Evolutionary conservation across 1,284 basidiomycete species (phyloP).

Genomic region (Testicularia cyperi): DNA sequence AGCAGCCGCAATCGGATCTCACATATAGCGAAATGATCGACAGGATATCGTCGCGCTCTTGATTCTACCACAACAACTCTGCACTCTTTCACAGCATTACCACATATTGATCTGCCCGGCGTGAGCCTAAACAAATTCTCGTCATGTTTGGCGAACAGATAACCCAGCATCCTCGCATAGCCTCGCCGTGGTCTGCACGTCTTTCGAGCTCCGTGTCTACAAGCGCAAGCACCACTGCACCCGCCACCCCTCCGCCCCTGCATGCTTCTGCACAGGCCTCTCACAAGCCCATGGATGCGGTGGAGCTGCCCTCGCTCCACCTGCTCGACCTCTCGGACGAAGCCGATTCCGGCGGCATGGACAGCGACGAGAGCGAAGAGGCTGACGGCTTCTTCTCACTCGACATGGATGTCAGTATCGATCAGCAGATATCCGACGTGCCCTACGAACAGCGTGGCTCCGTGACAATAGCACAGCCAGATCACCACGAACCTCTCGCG

Average conservation of each 20-base stretch:
- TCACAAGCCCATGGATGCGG: background rate
- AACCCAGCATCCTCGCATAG: conserved; percentile 12
- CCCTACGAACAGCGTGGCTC: background rate
- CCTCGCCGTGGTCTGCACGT: conserved; percentile 27
- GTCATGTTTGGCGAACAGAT: conserved; percentile 32
- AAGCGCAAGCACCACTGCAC: conserved; percentile 26
- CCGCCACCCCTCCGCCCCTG: conserved; percentile 15
- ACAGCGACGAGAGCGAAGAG: conserved; percentile 29
- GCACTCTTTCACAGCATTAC: too few relatives aligned
- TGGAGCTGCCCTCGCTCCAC: conserved; percentile 14
- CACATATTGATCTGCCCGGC: too few relatives aligned
- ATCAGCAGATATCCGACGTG: conserved; percentile 9
- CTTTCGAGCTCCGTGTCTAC: conserved; percentile 32
- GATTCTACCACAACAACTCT: too few relatives aligned
- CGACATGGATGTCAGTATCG: conserved; percentile 44
- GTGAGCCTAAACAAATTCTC: background rate
- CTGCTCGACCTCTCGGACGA: conserved; percentile 31
- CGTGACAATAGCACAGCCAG: too few relatives aligned
- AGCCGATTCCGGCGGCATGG: too few relatives aligned
- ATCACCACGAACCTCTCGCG: background rate
- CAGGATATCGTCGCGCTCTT: conserved; percentile 7
- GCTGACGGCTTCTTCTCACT: conserved; percentile 46
- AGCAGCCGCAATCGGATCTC: too few relatives aligned
- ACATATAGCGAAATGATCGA: conserved; percentile 18
- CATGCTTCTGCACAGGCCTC: background rate